phyloP scores from a whole-genome alignment of 257 asterid genomes.

The Jaltomata sinuosa region DNA sequence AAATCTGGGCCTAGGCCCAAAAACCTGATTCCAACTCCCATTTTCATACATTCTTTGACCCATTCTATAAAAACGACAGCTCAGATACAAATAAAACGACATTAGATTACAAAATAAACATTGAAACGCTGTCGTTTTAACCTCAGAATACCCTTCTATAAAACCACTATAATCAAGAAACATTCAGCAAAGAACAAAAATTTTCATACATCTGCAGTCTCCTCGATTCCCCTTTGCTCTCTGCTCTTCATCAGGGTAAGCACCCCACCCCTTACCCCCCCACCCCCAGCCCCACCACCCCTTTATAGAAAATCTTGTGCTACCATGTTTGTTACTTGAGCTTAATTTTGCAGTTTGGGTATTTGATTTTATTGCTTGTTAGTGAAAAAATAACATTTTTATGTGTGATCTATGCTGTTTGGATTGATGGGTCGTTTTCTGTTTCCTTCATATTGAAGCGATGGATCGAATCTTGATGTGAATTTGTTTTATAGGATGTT shows the following conservation, averaged over 20 bases:
- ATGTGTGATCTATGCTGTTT: neutral
- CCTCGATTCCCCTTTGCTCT: neutral
- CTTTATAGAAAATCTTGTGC: neutral
- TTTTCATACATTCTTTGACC: neutral
- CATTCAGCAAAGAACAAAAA: neutral
- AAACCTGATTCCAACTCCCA: neutral
- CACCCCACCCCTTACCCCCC: neutral
- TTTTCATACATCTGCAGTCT: neutral
- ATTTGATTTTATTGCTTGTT: neutral
- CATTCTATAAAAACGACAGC: neutral
- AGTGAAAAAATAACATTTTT: neutral
- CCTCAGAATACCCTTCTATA: neutral
- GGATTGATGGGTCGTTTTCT: neutral
- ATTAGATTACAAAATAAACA: neutral
- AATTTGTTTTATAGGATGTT: neutral
- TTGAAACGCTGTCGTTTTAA: neutral
- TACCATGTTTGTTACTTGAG: neutral
- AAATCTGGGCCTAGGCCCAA: neutral
- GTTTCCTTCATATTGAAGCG: neutral
- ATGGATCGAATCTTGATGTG: neutral
- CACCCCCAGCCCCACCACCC: neutral
- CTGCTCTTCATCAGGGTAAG: neutral
- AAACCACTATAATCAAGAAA: neutral
- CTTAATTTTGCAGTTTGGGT: neutral
- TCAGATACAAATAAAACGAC: neutral